Evolutionary conservation across 2,329 filamentous ascomycete genomes (phyloP).

Genomic region (Tolypocladium paradoxum): DNA sequence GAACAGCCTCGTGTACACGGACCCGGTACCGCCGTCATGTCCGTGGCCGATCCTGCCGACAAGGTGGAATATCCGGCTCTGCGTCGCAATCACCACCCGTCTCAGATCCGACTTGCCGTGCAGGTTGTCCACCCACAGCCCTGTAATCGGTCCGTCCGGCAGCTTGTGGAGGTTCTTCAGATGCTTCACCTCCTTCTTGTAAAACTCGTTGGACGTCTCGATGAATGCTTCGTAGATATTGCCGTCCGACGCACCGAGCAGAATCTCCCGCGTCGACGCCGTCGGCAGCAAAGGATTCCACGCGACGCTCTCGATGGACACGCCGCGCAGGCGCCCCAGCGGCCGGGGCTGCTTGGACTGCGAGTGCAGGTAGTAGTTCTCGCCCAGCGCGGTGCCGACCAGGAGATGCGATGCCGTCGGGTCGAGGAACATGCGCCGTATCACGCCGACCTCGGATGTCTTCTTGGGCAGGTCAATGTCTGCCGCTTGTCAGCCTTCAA

Average conservation of each 20-base stretch:
- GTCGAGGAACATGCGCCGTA: conserved; percentile 93
- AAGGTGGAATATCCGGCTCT: conserved; percentile 68
- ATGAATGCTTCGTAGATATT: conserved; percentile 93
- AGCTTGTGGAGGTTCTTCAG: conserved; percentile 74
- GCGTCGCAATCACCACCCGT: conserved; percentile 71
- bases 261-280: conserved; percentile 86
- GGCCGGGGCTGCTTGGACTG: conserved; percentile 82
- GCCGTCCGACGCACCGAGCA: conserved; percentile 85
- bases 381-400: conserved; percentile 79
- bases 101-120: conserved; percentile 58
- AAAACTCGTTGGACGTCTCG: conserved; percentile 89
- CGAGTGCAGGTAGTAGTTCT: conserved; percentile 96
- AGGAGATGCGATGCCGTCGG: conserved; percentile 91
- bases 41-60: conserved; percentile 64
- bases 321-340: conserved; percentile 71
- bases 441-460: conserved; percentile 79
- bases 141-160: conserved; percentile 72
- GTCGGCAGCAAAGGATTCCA: conserved; percentile 94
- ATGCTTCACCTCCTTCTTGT: conserved; percentile 89
- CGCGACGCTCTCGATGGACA: conserved; percentile 78
- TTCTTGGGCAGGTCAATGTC: conserved; percentile 97
- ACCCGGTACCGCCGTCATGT: conserved; percentile 64
- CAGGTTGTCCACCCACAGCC: conserved; percentile 72
- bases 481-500: conserved; percentile 24
- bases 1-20: conserved; percentile 80